phyloP scores from a whole-genome alignment of 306 rosid genomes.

The Quillaja saponaria region DNA sequence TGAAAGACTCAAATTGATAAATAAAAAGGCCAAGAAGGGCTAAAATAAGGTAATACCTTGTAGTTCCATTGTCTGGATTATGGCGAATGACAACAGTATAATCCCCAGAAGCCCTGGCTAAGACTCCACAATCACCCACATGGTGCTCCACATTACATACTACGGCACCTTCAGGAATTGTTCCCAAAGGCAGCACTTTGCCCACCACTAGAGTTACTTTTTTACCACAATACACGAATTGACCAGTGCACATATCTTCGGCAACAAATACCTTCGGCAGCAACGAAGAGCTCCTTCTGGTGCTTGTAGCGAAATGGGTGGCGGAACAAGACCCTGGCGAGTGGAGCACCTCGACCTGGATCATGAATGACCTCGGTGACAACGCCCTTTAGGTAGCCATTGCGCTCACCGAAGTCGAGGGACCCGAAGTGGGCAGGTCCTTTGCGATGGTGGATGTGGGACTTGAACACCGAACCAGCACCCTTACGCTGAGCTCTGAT shows the following conservation, averaged over 20 bases:
- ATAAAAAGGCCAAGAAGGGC: neutral
- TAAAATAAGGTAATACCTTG: conserved; percentile 36
- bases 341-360: conserved; percentile 54
- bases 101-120: conserved; percentile 47
- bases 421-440: conserved; percentile 43
- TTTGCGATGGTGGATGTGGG: conserved; percentile 49
- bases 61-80: conserved; percentile 41
- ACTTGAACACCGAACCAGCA: conserved; percentile 47
- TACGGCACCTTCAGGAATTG: conserved; percentile 50
- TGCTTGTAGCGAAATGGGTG: conserved; percentile 51
- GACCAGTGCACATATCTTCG: conserved; percentile 51
- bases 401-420: conserved; percentile 51
- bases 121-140: conserved; percentile 49
- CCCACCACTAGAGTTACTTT: conserved; percentile 45
- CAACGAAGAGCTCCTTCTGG: conserved; percentile 46
- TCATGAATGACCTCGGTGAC: conserved; percentile 47
- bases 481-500: conserved; percentile 58
- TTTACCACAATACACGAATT: conserved; percentile 49
- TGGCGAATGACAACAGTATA: conserved; percentile 49
- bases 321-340: conserved; percentile 42
- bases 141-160: conserved; percentile 50
- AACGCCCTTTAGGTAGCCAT: conserved; percentile 46
- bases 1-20: neutral
- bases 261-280: conserved; percentile 51
- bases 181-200: conserved; percentile 43